A percentile compares a stretch with the other conserved stretches of the same genome.
Evolutionary conservation across 352 stramenopile species (phyloP).

Genomic region (Phytopythium oedochilum): DNA sequence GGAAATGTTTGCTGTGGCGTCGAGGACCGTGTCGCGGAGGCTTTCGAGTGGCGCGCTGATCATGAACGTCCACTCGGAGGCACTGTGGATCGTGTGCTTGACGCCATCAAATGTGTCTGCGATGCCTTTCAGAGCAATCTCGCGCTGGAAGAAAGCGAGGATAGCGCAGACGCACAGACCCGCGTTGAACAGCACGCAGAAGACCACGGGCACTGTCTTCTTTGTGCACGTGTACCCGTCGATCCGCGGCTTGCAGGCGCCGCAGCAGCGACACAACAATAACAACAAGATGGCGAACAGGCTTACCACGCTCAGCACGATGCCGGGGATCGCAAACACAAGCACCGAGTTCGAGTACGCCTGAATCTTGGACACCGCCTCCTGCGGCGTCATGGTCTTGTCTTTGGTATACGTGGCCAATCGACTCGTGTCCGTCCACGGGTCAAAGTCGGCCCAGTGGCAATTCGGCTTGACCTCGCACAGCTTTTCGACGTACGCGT

Average conservation of each 20-base stretch:
- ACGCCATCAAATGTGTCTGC: conserved; percentile 39
- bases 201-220: conserved; percentile 57
- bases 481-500: conserved; percentile 19
- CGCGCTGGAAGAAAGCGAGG: conserved; percentile 48
- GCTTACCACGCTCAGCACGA: conserved; percentile 48
- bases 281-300: conserved; percentile 72
- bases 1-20: conserved; percentile 24
- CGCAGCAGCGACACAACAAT: conserved; percentile 65
- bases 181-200: conserved; percentile 55
- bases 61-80: conserved; percentile 28
- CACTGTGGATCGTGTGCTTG: conserved; percentile 27
- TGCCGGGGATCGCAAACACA: conserved; percentile 47
- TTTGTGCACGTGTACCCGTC: conserved; percentile 61
- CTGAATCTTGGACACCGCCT: conserved; percentile 22
- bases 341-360: conserved; percentile 43
- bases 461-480: conserved; percentile 67
- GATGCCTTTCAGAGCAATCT: conserved; percentile 39
- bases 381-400: conserved; percentile 21
- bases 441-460: conserved; percentile 46
- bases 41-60: conserved; percentile 34
- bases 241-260: conserved; percentile 38
- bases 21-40: conserved; percentile 38
- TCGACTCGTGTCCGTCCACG: conserved; percentile 21
- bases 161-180: conserved; percentile 39
- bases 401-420: conserved; percentile 20